These are phyloP conservation scores for Carnegiea gigantea DNA, from an alignment of 179 eudicot species.

Conservation along the genomic window DNA sequence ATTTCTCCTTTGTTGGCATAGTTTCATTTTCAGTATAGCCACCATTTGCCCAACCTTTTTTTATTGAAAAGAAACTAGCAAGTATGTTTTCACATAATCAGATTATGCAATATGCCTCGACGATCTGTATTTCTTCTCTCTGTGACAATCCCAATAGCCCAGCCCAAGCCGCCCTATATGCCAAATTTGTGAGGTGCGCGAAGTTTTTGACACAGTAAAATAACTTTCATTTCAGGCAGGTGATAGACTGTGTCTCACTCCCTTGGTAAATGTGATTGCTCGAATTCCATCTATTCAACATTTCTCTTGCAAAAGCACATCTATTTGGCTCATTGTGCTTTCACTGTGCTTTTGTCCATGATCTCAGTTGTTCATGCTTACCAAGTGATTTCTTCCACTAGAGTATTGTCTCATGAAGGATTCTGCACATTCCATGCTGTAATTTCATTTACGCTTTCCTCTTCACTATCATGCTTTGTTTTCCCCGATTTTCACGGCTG, in stretches of 20 bases:
- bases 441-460: neutral
- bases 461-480: too few species aligned
- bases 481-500: neutral
- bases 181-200: neutral
- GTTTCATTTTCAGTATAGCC: neutral
- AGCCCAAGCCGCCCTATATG: neutral
- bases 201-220: neutral
- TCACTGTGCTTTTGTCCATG: neutral
- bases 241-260: neutral
- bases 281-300: neutral
- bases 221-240: too few species aligned
- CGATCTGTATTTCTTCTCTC: neutral
- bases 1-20: neutral
- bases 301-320: neutral
- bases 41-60: neutral
- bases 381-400: slow-evolving; percentile 20
- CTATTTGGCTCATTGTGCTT: slow-evolving; percentile 8
- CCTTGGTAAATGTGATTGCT: slow-evolving; percentile 7
- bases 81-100: neutral
- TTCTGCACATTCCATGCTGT: slow-evolving; percentile 5
- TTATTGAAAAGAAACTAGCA: neutral
- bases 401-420: neutral
- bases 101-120: neutral
- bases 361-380: slow-evolving; percentile 18
- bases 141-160: neutral